Base-by-base conservation (phyloP, 176 grass and related monocot genomes). In the Eragrostis nindensis region DNA sequence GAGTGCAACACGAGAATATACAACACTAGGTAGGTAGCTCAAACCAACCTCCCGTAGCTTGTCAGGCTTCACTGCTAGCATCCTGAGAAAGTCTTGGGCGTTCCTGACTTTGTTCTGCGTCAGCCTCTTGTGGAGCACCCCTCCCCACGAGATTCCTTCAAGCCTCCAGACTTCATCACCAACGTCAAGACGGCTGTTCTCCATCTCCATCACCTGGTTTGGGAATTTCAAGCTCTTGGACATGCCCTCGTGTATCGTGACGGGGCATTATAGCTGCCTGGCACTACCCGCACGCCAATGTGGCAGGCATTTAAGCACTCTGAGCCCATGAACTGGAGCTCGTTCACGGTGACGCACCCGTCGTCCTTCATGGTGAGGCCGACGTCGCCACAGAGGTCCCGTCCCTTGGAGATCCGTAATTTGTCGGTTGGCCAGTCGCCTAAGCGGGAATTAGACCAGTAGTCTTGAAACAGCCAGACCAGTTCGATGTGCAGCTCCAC, bases 131-230 rank as follows among this genome's bases (percentile, higher is more conserved):
- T 98, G 92, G 73, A 98, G 94, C 6, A 83, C 73, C 0, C 94
- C 94, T 1, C 74, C 91, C 48, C 94, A 94, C 3, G 89, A 85
- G 1, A 97, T 94, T 73, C 82, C 92, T 48, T 92, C 92, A 16
- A 97, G 87, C 38, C 94, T 83, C 94, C 94, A 97, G 40, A 94
- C 94, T 6, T 94, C 87, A 65, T 97, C 94, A 19, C 2, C n/a
- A 22, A 97, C 82, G 24, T n/a, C 17, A 15, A 91, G 94, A 16
- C 91, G 94, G 79, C 94, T 84, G 47, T 88, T 91, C 84, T 98
- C 94, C 48, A 53, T 76, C 80, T 98, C 93, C 64, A 90, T 83
- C 90, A 36, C 92, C 95, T 2, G 90, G 46, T 98, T 92, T 6
- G 87, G 75, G 72, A 98, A 92, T 0, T 47, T 52, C 64, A 98